Evolutionary conservation across 768 basidiomycete genomes (phyloP).

Genomic region (Boletus vinaceobasis): DNA sequence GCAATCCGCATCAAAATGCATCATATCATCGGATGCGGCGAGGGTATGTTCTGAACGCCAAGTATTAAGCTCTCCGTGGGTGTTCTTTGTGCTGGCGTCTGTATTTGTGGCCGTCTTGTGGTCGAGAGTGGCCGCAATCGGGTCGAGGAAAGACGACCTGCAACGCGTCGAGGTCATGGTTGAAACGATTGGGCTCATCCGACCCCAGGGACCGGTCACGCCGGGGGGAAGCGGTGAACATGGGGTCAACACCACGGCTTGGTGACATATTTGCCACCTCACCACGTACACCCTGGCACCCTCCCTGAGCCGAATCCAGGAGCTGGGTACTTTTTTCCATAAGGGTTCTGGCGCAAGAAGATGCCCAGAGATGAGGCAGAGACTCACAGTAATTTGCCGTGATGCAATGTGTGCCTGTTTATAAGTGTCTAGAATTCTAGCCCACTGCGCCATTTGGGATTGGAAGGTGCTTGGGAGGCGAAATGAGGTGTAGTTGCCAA

Average conservation of each 20-base stretch:
- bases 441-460: conserved; percentile 1
- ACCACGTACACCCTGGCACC: neutral
- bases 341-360: conserved; percentile 16
- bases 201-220: neutral
- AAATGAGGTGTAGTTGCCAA: conserved; percentile 19
- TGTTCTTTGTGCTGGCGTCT: neutral
- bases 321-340: conserved; percentile 14
- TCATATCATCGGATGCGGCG: conserved; percentile 2
- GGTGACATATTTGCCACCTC: conserved; percentile 11
- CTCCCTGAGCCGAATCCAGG: neutral
- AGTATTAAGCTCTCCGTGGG: neutral
- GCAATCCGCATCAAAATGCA: conserved; percentile 22
- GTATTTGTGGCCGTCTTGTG: conserved; percentile 2
- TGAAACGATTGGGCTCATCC: neutral
- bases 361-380: conserved; percentile 11
- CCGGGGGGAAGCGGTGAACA: neutral
- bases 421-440: conserved; percentile 12
- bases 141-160: neutral
- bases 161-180: neutral
- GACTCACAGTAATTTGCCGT: conserved; percentile 10
- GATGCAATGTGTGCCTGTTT: conserved; percentile 10
- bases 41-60: conserved; percentile 2
- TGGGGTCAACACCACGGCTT: neutral
- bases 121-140: neutral
- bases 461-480: conserved; percentile 19